Base-by-base conservation (phyloP, 1,284 basidiomycete genomes). In the Meripilus lineatus region DNA sequence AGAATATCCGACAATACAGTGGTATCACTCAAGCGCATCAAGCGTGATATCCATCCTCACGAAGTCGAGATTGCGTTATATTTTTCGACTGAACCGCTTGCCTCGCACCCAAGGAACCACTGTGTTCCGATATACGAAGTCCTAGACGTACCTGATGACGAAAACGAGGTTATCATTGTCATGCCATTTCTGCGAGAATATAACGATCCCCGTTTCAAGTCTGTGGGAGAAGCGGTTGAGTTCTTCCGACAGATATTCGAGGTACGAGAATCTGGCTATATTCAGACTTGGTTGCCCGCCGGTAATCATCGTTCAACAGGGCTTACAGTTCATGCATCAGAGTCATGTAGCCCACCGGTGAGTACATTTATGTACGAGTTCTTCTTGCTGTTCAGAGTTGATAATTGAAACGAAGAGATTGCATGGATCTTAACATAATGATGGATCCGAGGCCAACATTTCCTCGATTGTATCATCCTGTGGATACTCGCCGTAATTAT, bases 341-440 rank as follows among this genome's bases (percentile, higher is more conserved):
- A 28, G 23, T 18, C 42, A 44, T 21, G 34, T 44, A 20, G 33
- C 42, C 17, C 42, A 44, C 20, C 15, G 42, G 42, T 44, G 14
- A 18, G 42, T 24, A 15, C 4, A 13, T 37, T 58, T 6, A 45
- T 44, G 2, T 46, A 47, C 1, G 34, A 26, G 4, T n/a, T n/a
- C n/a, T n/a, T n/a, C n/a, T n/a, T 2, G 1, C 58, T 56, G 23
- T 37, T 4, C 25, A 56, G 55, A 28, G 52, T 49, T 21, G 5
- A 49, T 55, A 3, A 54, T 15, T 15, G 5, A 15, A 11, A 10
- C 15, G 17, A 21, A 44, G 72, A 3, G 71, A 75, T 42, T 62
- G 60, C 33, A 59, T 61, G 26, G 11, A 22, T 4, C 36, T 52
- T 13, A 69, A 70, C 42, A 56, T 69, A 21, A 62, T 70, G 64